Base-by-base conservation (phyloP, 176 grass and related monocot species). In the Carex parvula region DNA sequence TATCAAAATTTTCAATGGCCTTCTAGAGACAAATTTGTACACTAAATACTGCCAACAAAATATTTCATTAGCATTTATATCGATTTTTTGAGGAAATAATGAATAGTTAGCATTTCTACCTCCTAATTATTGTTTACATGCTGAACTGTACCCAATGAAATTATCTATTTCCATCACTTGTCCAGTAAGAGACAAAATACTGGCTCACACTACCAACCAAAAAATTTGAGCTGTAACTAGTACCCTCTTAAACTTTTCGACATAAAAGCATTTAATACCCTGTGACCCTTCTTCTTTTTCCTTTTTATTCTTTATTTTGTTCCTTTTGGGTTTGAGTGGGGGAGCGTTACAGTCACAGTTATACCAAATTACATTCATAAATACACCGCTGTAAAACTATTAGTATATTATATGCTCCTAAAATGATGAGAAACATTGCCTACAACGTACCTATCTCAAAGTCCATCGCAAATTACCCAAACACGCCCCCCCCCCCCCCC, bases 11-110 rank as follows among this genome's bases (percentile, higher is more conserved):
- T 78, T 8, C 56, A 56, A 77, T 30, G 24, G 48, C 22, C 24
- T 29, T 18, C 18, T 78, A 33, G 73, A 32, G 46, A 56, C 24
- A 78, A 33, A 10, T 53, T 30, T 56, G 56, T 7, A 78, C 35
- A 52, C 26, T 32, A 56, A 57, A 33, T 17, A 10, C 20, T 52
- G 70, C 44, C 70, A 52, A 53, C 46, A 10, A 78, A 78, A 57
- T 15, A 56, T 57, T 78, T 32, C 67, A 33, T 4, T 30, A 57
- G 73, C 73, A 78, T 71, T 46, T 71, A 78, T 33, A 78, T 78
- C 13, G 7, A 78, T 26, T 57, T 32, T 24, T 32, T 12, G 3
- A 77, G 22, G 48, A 78, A 78, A 21, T 11, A 53, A 29, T 14
- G n/a, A 11, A 74, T 53, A 73, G 18, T 73, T 73, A 73, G 73